Base-by-base conservation (phyloP, 495 filamentous ascomycete genomes). In the Aspergillus nanangensis region DNA sequence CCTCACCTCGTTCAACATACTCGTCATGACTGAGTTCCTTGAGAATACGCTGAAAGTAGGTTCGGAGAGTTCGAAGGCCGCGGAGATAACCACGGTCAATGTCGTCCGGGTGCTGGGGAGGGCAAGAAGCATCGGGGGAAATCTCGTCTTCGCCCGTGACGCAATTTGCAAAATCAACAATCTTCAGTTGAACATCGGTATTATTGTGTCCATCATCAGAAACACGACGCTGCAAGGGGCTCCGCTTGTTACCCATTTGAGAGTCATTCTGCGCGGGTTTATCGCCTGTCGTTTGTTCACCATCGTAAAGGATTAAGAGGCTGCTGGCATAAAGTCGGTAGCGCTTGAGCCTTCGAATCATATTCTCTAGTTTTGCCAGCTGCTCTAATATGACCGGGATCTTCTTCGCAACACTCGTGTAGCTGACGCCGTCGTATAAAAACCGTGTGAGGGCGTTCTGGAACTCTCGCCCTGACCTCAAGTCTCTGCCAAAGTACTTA, bases 121-220 rank as follows among this genome's bases (percentile, higher is more conserved):
- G 94, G 49, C 92, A 96, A 22, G 80, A 73, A 22, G 80, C 78
- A 43, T 77, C 70, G 5, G 81, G 70, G 18, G 81, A 65, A 14
- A 81, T 48, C 23, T 73, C 65, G 56, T 96, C 89, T 41, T 91
- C 88, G 3, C 87, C 86, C 8, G 90, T 96, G 7, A 97, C 85
- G 52, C 91, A 96, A 59, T 98, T 98, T 20, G 93, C 93, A 71
- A 98, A 98, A 62, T 98, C 93, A 35, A 95, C 91, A 61, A 98
- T 95, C 65, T 96, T 96, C 60, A 98, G 77, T 56, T 95, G 86
- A 47, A 98, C 69, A 20, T 70, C 56, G 5, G 48, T 44, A 11
- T 76, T 75, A 22, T 74, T 72, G 45, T 78, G 70, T 8, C 70
- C 66, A 31, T 77, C 70, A 10, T 65, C 64, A 10, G 74, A 62